Evolutionary conservation across 148 eudicot genomes (phyloP), one percentile per base, ranked within the genome.

Genomic region (Fagopyrum homotropicum): DNA sequence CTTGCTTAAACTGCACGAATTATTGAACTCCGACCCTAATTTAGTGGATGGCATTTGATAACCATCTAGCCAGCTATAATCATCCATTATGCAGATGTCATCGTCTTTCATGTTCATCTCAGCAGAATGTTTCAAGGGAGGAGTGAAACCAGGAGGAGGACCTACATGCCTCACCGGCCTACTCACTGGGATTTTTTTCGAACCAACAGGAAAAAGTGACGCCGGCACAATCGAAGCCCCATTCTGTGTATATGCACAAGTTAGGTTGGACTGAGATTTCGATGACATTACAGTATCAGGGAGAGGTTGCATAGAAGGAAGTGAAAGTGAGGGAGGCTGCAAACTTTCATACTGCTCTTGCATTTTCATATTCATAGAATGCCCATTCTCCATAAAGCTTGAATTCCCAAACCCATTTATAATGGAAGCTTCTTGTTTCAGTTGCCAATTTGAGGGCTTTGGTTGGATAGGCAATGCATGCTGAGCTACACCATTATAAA

Each of bases 21-120:
- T 80, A 73, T 76, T 80, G 71, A 88, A 80, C 66, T 84, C 96
- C 56, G 54, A 54, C 64, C 81, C 80, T 52, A 72, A 84, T 47
- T 77, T 80, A 19, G 85, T 56, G 19, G 91, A 80, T 50, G 90
- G 88, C 50, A 84, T 77, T 80, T 88, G 82, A 80, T 89, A 90
- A 45, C 93, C 98, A 89, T 95, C 97, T n/a, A 95, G 82, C 99
- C 97, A 95, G 75, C 94, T 89, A 80, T 95, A 95, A 77, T 95
- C 94, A 84, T 92, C 99, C 79, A 88, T 75, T 40, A 75, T 77
- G 8, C 78, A 84, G 77, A 79, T 83, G 46, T 66, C 71, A 59
- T 81, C 87, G 71, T 77, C 88, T 80, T 84, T 82, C 78, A 80
- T 30, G 15, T 49, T 61, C 30, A 82, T 60, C 75, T 85, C 88